These are phyloP conservation scores for Citeromyces nyonsensis DNA, from an alignment of 805 yeast species.

Conservation along the genomic window DNA sequence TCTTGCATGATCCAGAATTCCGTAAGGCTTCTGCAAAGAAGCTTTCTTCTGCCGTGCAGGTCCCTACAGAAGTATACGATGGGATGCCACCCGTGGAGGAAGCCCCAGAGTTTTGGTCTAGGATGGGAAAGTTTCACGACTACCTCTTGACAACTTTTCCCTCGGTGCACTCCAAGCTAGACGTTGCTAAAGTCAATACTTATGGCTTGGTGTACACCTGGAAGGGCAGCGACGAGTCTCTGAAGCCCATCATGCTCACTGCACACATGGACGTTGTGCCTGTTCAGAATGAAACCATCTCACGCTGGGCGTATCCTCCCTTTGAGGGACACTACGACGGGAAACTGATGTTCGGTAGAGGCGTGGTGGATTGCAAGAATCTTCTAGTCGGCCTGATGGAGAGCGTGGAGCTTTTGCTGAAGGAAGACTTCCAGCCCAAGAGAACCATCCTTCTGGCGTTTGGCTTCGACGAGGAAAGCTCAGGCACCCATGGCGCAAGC, in stretches of 20 bases:
- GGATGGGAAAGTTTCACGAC: slow-evolving; percentile 30
- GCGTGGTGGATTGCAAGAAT: slow-evolving; percentile 59
- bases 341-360: slow-evolving; percentile 53
- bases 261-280: slow-evolving; percentile 77
- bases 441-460: slow-evolving; percentile 48
- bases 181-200: slow-evolving; percentile 39
- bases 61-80: slow-evolving; percentile 50
- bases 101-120: slow-evolving; percentile 32
- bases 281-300: slow-evolving; percentile 38
- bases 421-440: slow-evolving; percentile 35
- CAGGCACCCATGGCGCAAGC: slow-evolving; percentile 48
- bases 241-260: slow-evolving; percentile 50
- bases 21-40: slow-evolving; percentile 20
- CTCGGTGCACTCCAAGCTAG: slow-evolving; percentile 24
- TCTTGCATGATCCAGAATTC: slow-evolving; percentile 14
- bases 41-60: slow-evolving; percentile 37
- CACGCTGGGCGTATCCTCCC: slow-evolving; percentile 53
- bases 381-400: slow-evolving; percentile 48
- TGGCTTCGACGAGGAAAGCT: slow-evolving; percentile 69
- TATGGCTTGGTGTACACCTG: slow-evolving; percentile 49
- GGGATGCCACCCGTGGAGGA: slow-evolving; percentile 23
- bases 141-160: slow-evolving; percentile 44
- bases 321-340: slow-evolving; percentile 52
- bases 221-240: slow-evolving; percentile 31
- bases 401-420: slow-evolving; percentile 38